Evolutionary conservation across 2,329 filamentous ascomycete species (phyloP), one percentile per base, ranked within the genome.

Genomic region (Trichophyton benhamiae): DNA sequence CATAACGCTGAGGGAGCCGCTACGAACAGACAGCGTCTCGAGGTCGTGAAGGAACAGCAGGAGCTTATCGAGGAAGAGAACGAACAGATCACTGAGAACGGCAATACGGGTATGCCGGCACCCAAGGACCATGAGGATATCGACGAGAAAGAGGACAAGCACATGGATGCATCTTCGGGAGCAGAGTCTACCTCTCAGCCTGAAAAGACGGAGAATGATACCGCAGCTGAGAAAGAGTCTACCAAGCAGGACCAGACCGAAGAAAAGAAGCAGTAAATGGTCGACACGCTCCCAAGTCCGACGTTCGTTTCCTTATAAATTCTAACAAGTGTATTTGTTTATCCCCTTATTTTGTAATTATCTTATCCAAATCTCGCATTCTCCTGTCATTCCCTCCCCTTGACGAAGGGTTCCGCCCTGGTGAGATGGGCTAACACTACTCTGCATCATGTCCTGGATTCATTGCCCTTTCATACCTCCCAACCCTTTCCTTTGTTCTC

Each of bases 31-130:
- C 94, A 97, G 80, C 88, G 94, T 73, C 87, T 99, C 48, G 94
- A 99, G 79, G 94, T 99, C 15, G 83, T 99, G 72, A 95, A 91
- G 82, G 94, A 99, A 79, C 94, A 99, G 79, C 89, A 99, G 75
- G 94, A 96, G 73, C 84, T 99, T 65, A 99, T 99, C 62, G 87
- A 96, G 65, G 94, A 99, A 72, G 94, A 99, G 80, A 95, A 92
- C 66, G 84, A 94, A 78, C 92, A 99, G 78, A 88, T 89, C 70
- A 83, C 91, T 72, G 83, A 87, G 73, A 89, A 88, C 75, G 85
- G 88, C 73, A 85, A 85, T 69, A 84, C 83, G 46, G 88, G 88
- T 11, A 82, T 88, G 58, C 82, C 86, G 13, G 87, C 87, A 7
- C 88, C 88, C 1, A 88, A 91, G 71, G 94, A 97, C 69, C 84